Evolutionary conservation across 2,329 filamentous ascomycete genomes (phyloP), one percentile per base, ranked within the genome.

Genomic region (Xylogone sp.): DNA sequence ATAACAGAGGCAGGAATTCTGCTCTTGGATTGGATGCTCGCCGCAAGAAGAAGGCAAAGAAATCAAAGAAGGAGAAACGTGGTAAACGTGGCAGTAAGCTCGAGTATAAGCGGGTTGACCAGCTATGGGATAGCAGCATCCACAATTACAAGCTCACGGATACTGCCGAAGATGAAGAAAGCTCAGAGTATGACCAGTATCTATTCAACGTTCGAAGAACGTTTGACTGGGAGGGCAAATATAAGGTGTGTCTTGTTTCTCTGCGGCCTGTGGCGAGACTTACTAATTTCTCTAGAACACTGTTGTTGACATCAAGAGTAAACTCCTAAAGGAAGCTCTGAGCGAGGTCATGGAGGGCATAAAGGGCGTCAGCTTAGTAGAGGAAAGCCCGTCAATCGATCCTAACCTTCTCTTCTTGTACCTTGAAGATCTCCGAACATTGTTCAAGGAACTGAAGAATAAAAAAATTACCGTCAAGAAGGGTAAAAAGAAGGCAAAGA

Each of bases 181-280:
- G 71, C 21, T 77, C 82, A 49, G 81, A 88, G 58, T 92, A 90
- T 67, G 84, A 92, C 54, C 83, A 88, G 54, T 94, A 86, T 65
- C 78, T 90, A 24, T 96, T 96, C 67, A 88, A 90, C 21, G 87
- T 96, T 16, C 83, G 89, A 16, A 81, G 91, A 50, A 86, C 82
- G 13, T 95, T 96, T 65, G 86, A 92, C 66, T 90, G 82, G 82
- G 88, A 94, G 59, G 89, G 90, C 56, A 90, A 90, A 62, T 92
- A 89, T 61, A 76, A 82, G 60, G 64, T 65, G 55, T 55, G n/a
- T 20, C 13, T 2, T 20, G 13, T 18, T 29, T n/a, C 20, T 31
- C 42, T 39, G 34, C 21, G 19, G 24, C 13, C n/a, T n/a, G 31
- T 45, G 39, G 45, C 43, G 22, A 48, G 16, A 29, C 13, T 43